Evolutionary conservation across 345 rosid species (phyloP), one percentile per base, ranked within the genome.

Genomic region (Bruguiera sexangula): DNA sequence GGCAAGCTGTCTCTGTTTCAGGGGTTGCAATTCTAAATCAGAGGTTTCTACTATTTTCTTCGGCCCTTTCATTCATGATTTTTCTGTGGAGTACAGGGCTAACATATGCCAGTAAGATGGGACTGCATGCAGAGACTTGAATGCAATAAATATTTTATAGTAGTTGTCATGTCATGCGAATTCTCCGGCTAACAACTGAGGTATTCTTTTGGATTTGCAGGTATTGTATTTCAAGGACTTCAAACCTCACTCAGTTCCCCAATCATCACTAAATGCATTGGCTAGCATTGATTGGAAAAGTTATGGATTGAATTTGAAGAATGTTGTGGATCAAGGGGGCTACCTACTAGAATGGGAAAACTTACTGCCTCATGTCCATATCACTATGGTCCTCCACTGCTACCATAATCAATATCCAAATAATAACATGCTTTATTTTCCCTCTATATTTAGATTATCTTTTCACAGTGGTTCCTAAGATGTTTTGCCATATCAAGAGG

Each of bases 221-320:
- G 92, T 92, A 73, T 51, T 92, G 77, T 85, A 82, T 76, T 92
- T 88, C 15, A 81, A 86, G 59, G 85, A 88, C 75, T 95, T 87
- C 82, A 79, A 76, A n/a, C 89, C 88, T 67, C 77, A 81, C 75
- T 67, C 86, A 39, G 65, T 86, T 60, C 73, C 88, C 62, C 77
- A 74, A 48, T 65, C 84, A 74, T 77, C 83, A 68, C 75, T 86
- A 61, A 85, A 60, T 39, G 96, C 88, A 54, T 69, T 95, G 76
- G 74, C 79, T 69, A 78, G 85, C 80, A 68, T 88, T 60, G 89
- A 89, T 71, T 95, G 99, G 99, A 87, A 84, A 83, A 86, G 83
- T 68, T 95, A 92, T 63, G 99, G 96, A 71, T 79, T 95, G 85
- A 72, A 69, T 55, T 73, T 88, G 68, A 73, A 67, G 36, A 84